Base-by-base conservation (phyloP, 352 stramenopile genomes). In the Phytophthora kernoviae region DNA sequence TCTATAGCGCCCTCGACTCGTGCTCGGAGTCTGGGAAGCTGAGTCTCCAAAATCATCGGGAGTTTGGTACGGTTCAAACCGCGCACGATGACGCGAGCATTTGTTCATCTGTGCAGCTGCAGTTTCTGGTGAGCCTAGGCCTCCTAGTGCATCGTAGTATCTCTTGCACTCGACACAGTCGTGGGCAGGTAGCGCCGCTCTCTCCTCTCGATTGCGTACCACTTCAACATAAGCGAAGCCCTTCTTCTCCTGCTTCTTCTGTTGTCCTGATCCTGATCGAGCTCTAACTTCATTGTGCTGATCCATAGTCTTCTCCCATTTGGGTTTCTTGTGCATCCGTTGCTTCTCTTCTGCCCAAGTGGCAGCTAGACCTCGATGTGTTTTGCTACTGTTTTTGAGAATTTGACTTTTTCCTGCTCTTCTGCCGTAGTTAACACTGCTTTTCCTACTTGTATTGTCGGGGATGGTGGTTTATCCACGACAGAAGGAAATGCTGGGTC, bases 1-100 rank as follows among this genome's bases (percentile, higher is more conserved):
- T 40, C 33, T 40, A 40, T 17, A 40, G 10, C 33, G 4, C 15
- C 32, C 21, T 62, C 21, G 45, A 22, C 15, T 57, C 56, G 33
- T 47, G 48, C 26, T 58, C 58, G 7, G 82, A 93, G 53, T 94
- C 85, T 1, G 85, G 83, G 61, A 94, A 94, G 50, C 77, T 94
- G 15, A 94, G 62, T 20, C 83, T 73, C 85, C 85, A 94, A 53
- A 94, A 94, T 91, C 85, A 47, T 94, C 83, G 6, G 85, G 85
- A n/a, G 85, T 94, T 37, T 91, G 66, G 58, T 90, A 89, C 20
- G 79, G 83, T 45, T 91, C 70, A 30, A 81, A 90, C 44, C 78
- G 69, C 7, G 85, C 85, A 12, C 85, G 85, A 61, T 94, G 85
- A 7, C 85, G 81, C 26, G 85, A 94, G 54, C 85, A 94, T 32